Evolutionary conservation across 306 rosid species (phyloP), one percentile per base, ranked within the genome.

Genomic region (Inga leiocalycina): DNA sequence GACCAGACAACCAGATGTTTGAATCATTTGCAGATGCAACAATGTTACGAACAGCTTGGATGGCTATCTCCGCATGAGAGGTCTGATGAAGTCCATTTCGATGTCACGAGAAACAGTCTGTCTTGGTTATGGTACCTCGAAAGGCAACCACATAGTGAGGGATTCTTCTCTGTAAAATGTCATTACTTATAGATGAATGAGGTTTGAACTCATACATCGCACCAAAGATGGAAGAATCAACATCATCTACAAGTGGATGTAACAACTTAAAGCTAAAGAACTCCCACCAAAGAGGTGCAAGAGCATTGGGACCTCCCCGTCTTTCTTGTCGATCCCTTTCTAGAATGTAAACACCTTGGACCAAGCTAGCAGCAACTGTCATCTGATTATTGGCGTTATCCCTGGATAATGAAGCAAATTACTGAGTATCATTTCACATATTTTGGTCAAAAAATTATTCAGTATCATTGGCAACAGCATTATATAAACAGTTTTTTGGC

Each of bases 281-380:
- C 86, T 87, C 89, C 92, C 94, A 96, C 98, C 99, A 96, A 56
- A 97, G 95, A 51, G 97, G 94, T 54, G 98, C 97, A 52, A 94
- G 91, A 81, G 97, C 98, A 19, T 88, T 79, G 10, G 84, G n/a
- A 70, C 88, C 97, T 85, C 80, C 77, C 17, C 98, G 93, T 10
- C 85, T 84, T 81, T 89, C 94, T 79, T 94, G 99, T 57, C 95
- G 82, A 79, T 96, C 98, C 78, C 95, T 90, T 79, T 96, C 97
- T 49, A 90, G 82, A 82, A 94, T 76, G 83, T 94, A 94, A 82
- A 92, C 99, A 69, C 93, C 97, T 76, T 96, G 95, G 80, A 96
- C 99, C 94, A 94, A 91, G 89, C 97, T 67, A 76, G 99, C 95
- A 22, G 97, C 98, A 65, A 94, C 91, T 8, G 99, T 86, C 89